Evolutionary conservation across 805 yeast species (phyloP).

Genomic region (Scheffersomyces amazonensis): DNA sequence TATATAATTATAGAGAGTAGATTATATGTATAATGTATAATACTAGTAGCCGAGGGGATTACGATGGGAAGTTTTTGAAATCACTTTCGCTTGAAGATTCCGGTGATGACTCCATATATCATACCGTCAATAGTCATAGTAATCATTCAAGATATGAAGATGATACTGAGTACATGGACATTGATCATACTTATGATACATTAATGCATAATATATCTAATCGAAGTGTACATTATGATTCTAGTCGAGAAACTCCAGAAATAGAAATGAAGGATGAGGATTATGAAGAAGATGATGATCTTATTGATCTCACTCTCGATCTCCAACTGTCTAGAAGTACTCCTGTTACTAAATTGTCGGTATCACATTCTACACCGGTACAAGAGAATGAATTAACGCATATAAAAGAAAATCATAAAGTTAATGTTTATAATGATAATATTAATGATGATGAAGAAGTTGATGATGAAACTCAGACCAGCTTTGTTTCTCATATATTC

Average conservation of each 20-base stretch:
- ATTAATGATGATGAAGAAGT: slow-evolving; percentile 3
- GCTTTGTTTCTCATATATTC: slow-evolving; percentile 16
- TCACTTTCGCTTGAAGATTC: slow-evolving; percentile 23
- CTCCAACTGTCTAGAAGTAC: slow-evolving; percentile 4
- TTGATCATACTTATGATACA: slow-evolving; percentile 8
- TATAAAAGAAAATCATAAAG: slow-evolving; percentile 2
- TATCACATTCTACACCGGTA: slow-evolving; percentile 5
- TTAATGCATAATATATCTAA: background rate
- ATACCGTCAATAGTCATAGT: slow-evolving; percentile 7
- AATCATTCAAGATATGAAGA: slow-evolving; percentile 10
- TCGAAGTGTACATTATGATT: background rate
- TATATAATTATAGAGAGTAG: too few species aligned
- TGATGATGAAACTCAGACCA: slow-evolving; percentile 6
- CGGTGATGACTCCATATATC: slow-evolving; percentile 1
- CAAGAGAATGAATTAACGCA: slow-evolving; percentile 1
- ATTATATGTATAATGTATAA: too few species aligned
- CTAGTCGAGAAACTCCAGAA: background rate
- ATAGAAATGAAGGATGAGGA: background rate
- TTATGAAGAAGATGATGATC: slow-evolving; percentile 11
- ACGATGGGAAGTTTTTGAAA: slow-evolving; percentile 20
- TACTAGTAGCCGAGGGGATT: too few species aligned
- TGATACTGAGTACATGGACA: slow-evolving; percentile 15
- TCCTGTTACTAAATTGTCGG: background rate
- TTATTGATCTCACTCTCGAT: slow-evolving; percentile 11
- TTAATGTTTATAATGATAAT: background rate